These are phyloP conservation scores for Schoenoplectus tabernaemontani DNA, from an alignment of 202 grass and related monocot genomes.

Conservation along the genomic window DNA sequence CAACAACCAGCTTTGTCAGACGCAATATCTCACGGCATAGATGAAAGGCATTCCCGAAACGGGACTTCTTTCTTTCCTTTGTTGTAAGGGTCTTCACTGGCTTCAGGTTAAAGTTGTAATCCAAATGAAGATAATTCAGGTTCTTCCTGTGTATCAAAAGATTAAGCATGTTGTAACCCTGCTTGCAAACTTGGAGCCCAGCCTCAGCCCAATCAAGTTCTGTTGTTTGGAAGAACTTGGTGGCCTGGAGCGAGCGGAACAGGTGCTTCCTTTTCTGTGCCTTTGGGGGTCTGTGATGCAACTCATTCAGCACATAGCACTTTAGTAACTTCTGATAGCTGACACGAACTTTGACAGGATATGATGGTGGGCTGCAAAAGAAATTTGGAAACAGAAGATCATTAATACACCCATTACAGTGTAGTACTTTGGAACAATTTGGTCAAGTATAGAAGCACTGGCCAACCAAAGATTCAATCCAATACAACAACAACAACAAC, in stretches of 20 bases:
- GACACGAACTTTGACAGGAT: constrained; percentile 96
- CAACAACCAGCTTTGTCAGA: constrained; percentile 92
- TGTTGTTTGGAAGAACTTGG: constrained; percentile 99
- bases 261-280: constrained; percentile 97
- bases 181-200: constrained; percentile 93
- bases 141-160: constrained; percentile 98
- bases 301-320: constrained; percentile 92
- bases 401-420: not conserved
- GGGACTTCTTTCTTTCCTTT: constrained; percentile 97
- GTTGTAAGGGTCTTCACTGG: constrained; percentile 98
- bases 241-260: constrained; percentile 88
- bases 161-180: constrained; percentile 98
- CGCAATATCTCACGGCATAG: constrained; percentile 93
- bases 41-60: constrained; percentile 99
- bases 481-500: too few species aligned
- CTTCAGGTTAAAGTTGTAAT: constrained; percentile 98
- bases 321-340: constrained; percentile 97
- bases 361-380: constrained; percentile 70
- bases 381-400: constrained; percentile 17
- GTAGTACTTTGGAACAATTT: not conserved
- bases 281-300: constrained; percentile 88
- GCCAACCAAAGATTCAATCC: not conserved
- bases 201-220: constrained; percentile 97
- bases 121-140: constrained; percentile 94
- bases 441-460: not conserved